Base-by-base conservation (phyloP, 169 alveolate species). In the Amoebophrya sp. region DNA sequence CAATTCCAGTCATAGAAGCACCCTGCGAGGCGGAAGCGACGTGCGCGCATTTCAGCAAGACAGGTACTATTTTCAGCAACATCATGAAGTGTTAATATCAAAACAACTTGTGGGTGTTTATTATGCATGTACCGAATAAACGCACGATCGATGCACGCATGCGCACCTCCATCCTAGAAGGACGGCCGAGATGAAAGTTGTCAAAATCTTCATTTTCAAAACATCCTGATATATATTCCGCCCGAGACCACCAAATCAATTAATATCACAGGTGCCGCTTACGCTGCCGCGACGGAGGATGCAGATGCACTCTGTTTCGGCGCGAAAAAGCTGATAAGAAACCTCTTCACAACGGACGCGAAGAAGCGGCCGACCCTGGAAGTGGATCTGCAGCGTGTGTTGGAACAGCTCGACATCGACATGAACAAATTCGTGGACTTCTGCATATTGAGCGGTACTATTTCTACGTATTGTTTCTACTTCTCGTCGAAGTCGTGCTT, bases 21-120 rank as follows among this genome's bases (percentile, higher is more conserved):
- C 98, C 99, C 7, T 94, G 98, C 66, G 99, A 98, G 93, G 99
- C 99, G 3, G 99, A 98, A 95, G 99, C 99, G 18, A 97, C 97
- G 93, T 98, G 99, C 94, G 99, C 99, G 38, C 96, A 95, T 77
- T 93, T 98, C 41, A 98, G 97, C 23, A 96, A 97, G 94, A 95
- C 95, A 89, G n/a, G n/a, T n/a, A n/a, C n/a, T n/a, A n/a, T n/a
- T n/a, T n/a, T n/a, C n/a, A n/a, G n/a, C n/a, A n/a, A n/a, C n/a
- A n/a, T n/a, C n/a, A n/a, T n/a, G n/a, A n/a, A n/a, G n/a, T n/a
- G n/a, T n/a, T n/a, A n/a, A n/a, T n/a, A n/a, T n/a, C n/a, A n/a
- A n/a, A n/a, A n/a, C n/a, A n/a, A n/a, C n/a, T n/a, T n/a, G n/a
- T n/a, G n/a, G n/a, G n/a, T n/a, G n/a, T n/a, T n/a, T n/a, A n/a